Percentiles rank a stretch among this genome's conserved stretches.
Evolutionary conservation across 805 yeast species (phyloP).

Genomic region (Wickerhamiella lipophila): DNA sequence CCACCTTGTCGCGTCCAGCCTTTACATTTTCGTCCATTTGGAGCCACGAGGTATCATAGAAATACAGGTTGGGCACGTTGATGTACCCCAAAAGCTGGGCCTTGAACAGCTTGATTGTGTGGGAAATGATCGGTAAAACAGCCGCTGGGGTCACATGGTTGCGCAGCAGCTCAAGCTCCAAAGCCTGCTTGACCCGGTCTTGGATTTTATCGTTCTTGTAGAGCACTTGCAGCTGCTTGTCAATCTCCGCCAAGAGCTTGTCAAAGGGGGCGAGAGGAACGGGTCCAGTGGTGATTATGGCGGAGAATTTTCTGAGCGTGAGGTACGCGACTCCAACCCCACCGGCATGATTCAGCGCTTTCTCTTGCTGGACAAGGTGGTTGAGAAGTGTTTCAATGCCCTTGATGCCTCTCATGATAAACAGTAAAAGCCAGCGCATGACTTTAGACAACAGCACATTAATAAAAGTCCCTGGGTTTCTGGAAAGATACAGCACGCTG

Average conservation of each 20-base stretch:
- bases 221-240: conserved; percentile 18
- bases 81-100: conserved; percentile 34
- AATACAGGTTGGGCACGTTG: conserved; percentile 43
- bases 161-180: conserved; percentile 25
- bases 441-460: conserved; percentile 28
- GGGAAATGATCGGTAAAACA: conserved; percentile 25
- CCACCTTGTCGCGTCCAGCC: conserved; percentile 19
- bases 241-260: conserved; percentile 15
- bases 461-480: conserved; percentile 21
- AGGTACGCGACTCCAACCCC: conserved; percentile 21
- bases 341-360: conserved; percentile 18
- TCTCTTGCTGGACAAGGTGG: conserved; percentile 14
- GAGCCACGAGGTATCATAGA: conserved; percentile 58
- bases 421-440: conserved; percentile 28
- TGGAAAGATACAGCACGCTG: conserved; percentile 5
- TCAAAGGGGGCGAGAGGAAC: conserved; percentile 20
- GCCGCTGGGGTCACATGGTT: conserved; percentile 44
- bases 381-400: conserved; percentile 27
- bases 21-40: conserved; percentile 26
- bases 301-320: conserved; percentile 23
- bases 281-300: conserved; percentile 21
- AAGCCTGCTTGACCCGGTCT: conserved; percentile 13
- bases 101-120: conserved; percentile 38
- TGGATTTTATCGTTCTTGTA: conserved; percentile 15
- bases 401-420: conserved; percentile 29